Base-by-base conservation (phyloP, 1,139 yeast species). In the Geotrichum reessii region DNA sequence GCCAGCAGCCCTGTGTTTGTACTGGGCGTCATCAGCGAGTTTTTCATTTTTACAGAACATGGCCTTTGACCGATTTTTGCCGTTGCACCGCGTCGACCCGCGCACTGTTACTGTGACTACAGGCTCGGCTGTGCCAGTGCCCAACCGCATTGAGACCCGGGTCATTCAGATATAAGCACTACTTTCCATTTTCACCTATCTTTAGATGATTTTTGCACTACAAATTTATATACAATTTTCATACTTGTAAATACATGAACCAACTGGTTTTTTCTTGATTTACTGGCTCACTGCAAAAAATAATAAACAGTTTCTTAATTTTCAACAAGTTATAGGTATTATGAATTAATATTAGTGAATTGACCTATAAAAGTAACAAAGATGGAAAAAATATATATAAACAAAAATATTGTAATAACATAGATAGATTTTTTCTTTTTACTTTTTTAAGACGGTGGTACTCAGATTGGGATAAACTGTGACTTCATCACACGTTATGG, bases 21-120 rank as follows among this genome's bases (percentile, higher is more conserved):
- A 90, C 72, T 92, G 98, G 98, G 78, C 89, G 37, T 83, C 92
- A 53, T 90, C 97, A 0, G 92, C 89, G 69, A 67, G 80, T 1
- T 91, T 79, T 68, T 91, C 97, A 0, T 74, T 89, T 62, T 63
- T 82, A 0, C 97, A 91, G 66, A 92, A 91, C 68, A 71, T 87
- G 14, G 61, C 86, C n/a, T 74, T 92, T 69, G 95, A 91, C 68
- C 75, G 78, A 64, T 74, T 79, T 53, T 74, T 86, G 67, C 96
- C 96, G 0, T 58, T 73, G 8, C 49, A 53, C 40, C 40, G 42
- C 6, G 28, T 24, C 19, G 25, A 46, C 19, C 56, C 56, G 14
- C 44, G 46, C 17, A 12, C 28, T 11, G 47, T 21, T 9, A 21
- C 21, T 22, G 53, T 54, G 2, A 42, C 59, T 2, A 31, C 28